Conservation (phyloP, 176 grass and related monocot genomes). For the Juncus effusus region DNA sequence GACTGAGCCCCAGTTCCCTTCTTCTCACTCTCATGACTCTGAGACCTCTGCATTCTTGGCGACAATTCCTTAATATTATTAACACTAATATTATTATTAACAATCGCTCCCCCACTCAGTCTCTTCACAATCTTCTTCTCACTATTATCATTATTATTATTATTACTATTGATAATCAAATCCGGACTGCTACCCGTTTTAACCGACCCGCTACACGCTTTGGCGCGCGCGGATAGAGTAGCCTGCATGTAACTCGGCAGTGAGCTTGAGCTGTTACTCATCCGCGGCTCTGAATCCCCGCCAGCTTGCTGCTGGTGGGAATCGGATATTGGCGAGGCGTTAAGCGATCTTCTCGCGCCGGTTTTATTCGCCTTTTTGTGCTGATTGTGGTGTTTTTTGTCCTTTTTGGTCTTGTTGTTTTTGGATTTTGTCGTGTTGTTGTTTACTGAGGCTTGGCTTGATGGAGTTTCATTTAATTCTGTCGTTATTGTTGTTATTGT, state of each 20-base stretch:
- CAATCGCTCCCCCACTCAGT: conserved; percentile 39
- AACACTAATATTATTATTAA: conserved; percentile 20
- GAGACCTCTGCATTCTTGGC: conserved; percentile 83
- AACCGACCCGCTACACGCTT: conserved; percentile 55
- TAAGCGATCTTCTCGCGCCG: conserved; percentile 54
- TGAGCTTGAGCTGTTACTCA: conserved; percentile 71
- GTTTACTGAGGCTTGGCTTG: conserved; percentile 82
- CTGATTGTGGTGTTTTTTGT: conserved; percentile 34
- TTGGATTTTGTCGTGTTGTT: conserved; percentile 55
- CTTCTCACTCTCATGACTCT: conserved; percentile 55
- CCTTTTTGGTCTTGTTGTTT: conserved; percentile 27
- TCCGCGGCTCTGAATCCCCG: conserved; percentile 62
- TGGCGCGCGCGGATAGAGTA: conserved; percentile 91
- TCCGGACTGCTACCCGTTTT: conserved; percentile 66
- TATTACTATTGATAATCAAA: conserved; percentile 47
- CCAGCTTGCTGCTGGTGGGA: not conserved
- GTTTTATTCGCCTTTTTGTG: conserved; percentile 35
- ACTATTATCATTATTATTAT: no score
- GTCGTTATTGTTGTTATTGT: conserved; percentile 28
- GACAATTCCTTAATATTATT: conserved; percentile 56
- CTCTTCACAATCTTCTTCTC: no score
- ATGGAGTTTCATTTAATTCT: conserved; percentile 69
- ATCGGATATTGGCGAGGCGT: conserved; percentile 29
- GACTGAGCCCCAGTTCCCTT: conserved; percentile 50
- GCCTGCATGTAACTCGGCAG: conserved; percentile 96